phyloP scores from a whole-genome alignment of 1,139 yeast genomes.

The Sugiyamaella japonica region DNA sequence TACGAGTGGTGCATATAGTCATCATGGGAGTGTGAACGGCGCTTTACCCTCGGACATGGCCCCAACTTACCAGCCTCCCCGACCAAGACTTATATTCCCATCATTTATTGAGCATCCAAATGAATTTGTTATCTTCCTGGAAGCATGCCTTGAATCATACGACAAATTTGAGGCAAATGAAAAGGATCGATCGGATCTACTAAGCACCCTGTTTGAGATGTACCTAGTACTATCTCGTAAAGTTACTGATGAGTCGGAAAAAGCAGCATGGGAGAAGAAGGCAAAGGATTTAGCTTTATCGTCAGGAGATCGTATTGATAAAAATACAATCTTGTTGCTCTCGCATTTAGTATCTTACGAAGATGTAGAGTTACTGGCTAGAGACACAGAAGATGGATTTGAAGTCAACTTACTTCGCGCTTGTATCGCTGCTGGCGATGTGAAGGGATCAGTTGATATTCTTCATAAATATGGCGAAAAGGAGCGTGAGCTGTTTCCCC shows the following conservation, averaged over 20 bases:
- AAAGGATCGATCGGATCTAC: slow-evolving; percentile 67
- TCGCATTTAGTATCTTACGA: slow-evolving; percentile 52
- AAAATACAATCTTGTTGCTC: slow-evolving; percentile 59
- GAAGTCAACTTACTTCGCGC: slow-evolving; percentile 68
- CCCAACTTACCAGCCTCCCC: slow-evolving; percentile 90
- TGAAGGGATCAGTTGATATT: slow-evolving; percentile 56
- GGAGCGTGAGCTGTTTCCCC: slow-evolving; percentile 64
- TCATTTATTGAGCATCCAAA: slow-evolving; percentile 81
- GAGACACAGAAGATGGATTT: slow-evolving; percentile 47
- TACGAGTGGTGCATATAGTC: slow-evolving; percentile 1
- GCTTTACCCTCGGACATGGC: background rate
- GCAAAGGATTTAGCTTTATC: slow-evolving; percentile 55
- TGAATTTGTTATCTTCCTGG: slow-evolving; percentile 90
- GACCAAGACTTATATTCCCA: slow-evolving; percentile 82
- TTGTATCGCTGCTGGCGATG: slow-evolving; percentile 58
- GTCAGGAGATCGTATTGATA: slow-evolving; percentile 51
- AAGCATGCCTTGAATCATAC: slow-evolving; percentile 83
- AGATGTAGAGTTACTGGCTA: slow-evolving; percentile 31
- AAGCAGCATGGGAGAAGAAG: slow-evolving; percentile 60
- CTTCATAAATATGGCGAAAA: slow-evolving; percentile 59
- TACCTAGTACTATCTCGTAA: slow-evolving; percentile 63
- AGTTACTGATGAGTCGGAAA: slow-evolving; percentile 42
- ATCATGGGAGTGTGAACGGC: background rate
- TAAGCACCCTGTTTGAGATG: slow-evolving; percentile 78
- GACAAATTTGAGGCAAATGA: slow-evolving; percentile 72